phyloP scores from a whole-genome alignment of 495 filamentous ascomycete species.

The Paragyromitra xinjiangensis region DNA sequence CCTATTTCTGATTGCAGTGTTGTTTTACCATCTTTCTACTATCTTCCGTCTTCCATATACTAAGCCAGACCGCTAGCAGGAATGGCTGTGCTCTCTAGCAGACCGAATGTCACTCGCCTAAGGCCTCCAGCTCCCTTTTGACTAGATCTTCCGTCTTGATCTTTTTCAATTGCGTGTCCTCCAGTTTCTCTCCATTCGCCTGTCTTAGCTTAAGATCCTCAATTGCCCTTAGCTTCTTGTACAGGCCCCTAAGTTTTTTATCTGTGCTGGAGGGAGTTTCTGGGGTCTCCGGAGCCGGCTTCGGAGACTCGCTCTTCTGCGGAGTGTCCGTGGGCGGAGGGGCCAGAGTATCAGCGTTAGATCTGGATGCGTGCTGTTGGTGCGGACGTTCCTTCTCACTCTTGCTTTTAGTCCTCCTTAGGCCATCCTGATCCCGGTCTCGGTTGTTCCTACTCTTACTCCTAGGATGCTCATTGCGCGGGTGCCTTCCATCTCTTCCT shows the following conservation, averaged over 20 bases:
- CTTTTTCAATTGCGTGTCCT: constrained; percentile 99
- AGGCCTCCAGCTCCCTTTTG: constrained; percentile 72
- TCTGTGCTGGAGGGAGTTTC: constrained; percentile 52
- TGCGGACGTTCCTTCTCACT: constrained; percentile 43
- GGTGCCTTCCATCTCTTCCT: constrained; percentile 42
- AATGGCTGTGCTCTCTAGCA: background rate
- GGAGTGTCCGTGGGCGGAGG: constrained; percentile 37
- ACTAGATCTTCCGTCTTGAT: constrained; percentile 87
- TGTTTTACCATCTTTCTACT: background rate
- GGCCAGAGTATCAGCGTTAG: constrained; percentile 44
- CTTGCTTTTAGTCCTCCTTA: constrained; percentile 47
- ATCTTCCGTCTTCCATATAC: background rate
- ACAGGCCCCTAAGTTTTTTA: constrained; percentile 87
- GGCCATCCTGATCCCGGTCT: constrained; percentile 36
- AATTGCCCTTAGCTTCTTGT: constrained; percentile 97
- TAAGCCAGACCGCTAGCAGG: background rate
- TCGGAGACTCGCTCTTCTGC: constrained; percentile 45
- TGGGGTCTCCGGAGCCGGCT: constrained; percentile 38
- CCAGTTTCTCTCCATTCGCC: constrained; percentile 91
- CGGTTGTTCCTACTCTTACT: constrained; percentile 54
- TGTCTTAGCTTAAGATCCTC: constrained; percentile 97
- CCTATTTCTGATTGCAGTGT: constrained; percentile 8
- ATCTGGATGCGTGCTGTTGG: constrained; percentile 24
- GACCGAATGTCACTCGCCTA: constrained; percentile 33
- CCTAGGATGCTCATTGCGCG: constrained; percentile 47